Evolutionary conservation across 208 protist genomes (phyloP).

Genomic region (Jaenimonas drosophilae): DNA sequence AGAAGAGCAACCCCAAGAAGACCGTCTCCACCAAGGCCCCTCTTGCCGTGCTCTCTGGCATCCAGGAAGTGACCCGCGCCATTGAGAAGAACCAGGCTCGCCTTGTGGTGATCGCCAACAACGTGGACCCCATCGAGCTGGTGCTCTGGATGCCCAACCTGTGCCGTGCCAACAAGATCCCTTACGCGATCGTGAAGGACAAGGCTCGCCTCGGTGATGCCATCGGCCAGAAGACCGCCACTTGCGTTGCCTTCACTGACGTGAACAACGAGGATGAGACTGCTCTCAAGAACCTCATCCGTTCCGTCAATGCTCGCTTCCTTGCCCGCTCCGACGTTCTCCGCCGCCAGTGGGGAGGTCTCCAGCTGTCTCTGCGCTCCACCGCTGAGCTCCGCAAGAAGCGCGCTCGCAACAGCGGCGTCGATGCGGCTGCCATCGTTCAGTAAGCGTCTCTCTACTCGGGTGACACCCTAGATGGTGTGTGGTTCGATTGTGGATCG

Average conservation of each 20-base stretch:
- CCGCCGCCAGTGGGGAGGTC: conserved; percentile 92
- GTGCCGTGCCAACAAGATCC: conserved; percentile 98
- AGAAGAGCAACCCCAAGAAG: conserved; percentile 81
- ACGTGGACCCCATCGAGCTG: conserved; percentile 99
- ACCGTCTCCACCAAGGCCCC: conserved; percentile 83
- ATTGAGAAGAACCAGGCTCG: conserved; percentile 98
- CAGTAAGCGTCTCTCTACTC: background rate
- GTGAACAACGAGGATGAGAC: conserved; percentile 92
- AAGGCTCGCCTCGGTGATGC: conserved; percentile 97
- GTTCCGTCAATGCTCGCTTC: conserved; percentile 91
- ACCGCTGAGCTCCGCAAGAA: conserved; percentile 76
- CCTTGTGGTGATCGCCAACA: conserved; percentile 99
- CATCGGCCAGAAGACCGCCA: conserved; percentile 96
- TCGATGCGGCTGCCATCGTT: conserved; percentile 45
- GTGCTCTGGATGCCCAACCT: conserved; percentile 99
- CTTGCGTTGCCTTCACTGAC: conserved; percentile 93
- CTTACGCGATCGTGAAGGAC: conserved; percentile 99
- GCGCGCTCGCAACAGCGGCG: conserved; percentile 54
- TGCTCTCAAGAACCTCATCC: conserved; percentile 88
- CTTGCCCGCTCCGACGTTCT: conserved; percentile 88
- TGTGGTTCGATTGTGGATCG: conserved; percentile 1
- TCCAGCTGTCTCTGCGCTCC: conserved; percentile 79
- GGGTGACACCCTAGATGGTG: background rate
- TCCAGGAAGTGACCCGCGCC: conserved; percentile 97
- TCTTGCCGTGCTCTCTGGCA: conserved; percentile 90